Evolutionary conservation across 345 rosid genomes (phyloP), one percentile per base, ranked within the genome.

Genomic region (Bretschneidera sinensis): DNA sequence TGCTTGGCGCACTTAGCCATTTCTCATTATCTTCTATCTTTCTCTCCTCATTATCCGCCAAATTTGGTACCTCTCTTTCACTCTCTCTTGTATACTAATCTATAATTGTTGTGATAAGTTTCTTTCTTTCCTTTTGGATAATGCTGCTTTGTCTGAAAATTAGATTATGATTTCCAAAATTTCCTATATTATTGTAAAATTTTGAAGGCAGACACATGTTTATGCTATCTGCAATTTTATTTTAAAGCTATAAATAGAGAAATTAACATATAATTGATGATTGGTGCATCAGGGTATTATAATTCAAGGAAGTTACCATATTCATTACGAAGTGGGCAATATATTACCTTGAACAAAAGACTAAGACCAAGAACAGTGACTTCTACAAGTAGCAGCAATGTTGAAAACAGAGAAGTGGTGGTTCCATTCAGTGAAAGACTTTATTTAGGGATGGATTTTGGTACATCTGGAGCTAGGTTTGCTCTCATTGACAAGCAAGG

Each of bases 381-480:
- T 48, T 31, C 21, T 55, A 48, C 21, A 50, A 61, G 78, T 48
- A 66, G 55, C 48, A 57, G 65, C 55, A 48, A 31, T 31, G 54
- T 43, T 72, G 43, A 33, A 14, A 59, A 54, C 2, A 57, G 52
- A 35, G 71, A 43, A 72, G 54, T 54, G 65, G 61, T 55, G 24
- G 19, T 64, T 71, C 56, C 21, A 63, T 62, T 9, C 28, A 54
- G 70, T 8, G 84, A 73, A 17, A 63, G 77, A 69, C 89, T 87
- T 28, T 89, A 79, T 70, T 78, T 92, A 19, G 98, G 98, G 22
- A 79, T 92, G 96, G 98, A 92, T 62, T 92, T 92, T 69, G 97
- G 98, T 25, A 92, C 98, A 2, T 92, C 98, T 13, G 98, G 97
- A 50, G 97, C 94, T 60, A 76, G 97, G 64, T 92, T 61, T 64